These are phyloP conservation scores for Monilinia vaccinii-corymbosi DNA, from an alignment of 2,329 filamentous ascomycete species.

Conservation along the genomic window DNA sequence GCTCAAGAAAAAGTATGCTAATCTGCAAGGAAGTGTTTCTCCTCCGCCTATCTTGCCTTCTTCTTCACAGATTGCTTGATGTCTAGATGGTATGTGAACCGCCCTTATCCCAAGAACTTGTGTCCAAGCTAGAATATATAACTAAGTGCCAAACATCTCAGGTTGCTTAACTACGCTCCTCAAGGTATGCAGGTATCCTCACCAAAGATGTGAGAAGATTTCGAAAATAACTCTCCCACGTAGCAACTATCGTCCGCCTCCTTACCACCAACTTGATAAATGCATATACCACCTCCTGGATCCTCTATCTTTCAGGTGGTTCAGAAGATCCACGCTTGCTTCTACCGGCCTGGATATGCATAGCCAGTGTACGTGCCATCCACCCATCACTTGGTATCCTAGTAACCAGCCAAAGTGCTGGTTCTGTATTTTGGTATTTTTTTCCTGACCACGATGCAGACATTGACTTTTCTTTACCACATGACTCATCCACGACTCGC, in stretches of 20 bases:
- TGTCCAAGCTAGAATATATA: neutral
- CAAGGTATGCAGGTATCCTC: slow-evolving; percentile 33
- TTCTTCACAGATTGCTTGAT: slow-evolving; percentile 80
- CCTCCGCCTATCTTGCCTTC: slow-evolving; percentile 70
- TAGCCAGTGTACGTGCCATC: slow-evolving; percentile 51
- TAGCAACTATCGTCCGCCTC: slow-evolving; percentile 68
- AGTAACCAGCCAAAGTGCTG: neutral
- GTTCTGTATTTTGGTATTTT: neutral
- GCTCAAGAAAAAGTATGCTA: neutral
- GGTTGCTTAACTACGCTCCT: slow-evolving; percentile 78
- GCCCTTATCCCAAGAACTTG: neutral
- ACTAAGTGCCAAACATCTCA: slow-evolving; percentile 26
- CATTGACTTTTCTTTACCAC: slow-evolving; percentile 66
- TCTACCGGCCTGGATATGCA: slow-evolving; percentile 69
- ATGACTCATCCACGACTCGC: slow-evolving; percentile 70
- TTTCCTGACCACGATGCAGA: slow-evolving; percentile 35
- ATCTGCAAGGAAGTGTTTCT: slow-evolving; percentile 48
- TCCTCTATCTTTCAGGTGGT: slow-evolving; percentile 61
- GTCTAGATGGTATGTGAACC: slow-evolving; percentile 58
- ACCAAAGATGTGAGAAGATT: neutral
- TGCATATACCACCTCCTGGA: slow-evolving; percentile 64
- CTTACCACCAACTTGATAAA: slow-evolving; percentile 66
- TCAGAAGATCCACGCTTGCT: slow-evolving; percentile 62
- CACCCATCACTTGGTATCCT: neutral
- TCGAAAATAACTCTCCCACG: neutral